Percentiles rank a stretch among this genome's conserved stretches.
phyloP scores from a whole-genome alignment of 495 filamentous ascomycete genomes.

The Penicillium tannophilum region DNA sequence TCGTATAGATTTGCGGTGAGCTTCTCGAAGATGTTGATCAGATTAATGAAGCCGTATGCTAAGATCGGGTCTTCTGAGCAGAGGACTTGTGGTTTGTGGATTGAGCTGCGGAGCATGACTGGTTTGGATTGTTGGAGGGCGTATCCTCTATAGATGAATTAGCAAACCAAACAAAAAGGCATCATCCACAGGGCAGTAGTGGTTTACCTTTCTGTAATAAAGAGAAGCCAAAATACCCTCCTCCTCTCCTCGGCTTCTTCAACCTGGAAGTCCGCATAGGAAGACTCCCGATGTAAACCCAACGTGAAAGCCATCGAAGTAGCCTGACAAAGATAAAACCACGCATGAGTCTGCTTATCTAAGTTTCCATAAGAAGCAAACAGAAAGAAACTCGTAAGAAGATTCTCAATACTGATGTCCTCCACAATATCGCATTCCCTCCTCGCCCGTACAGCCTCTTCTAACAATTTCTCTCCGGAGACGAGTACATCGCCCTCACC shows the following conservation, averaged over 20 bases:
- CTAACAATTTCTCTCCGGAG: constrained; percentile 58
- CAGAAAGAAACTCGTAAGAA: constrained; percentile 79
- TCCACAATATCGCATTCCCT: constrained; percentile 76
- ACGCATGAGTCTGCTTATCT: constrained; percentile 54
- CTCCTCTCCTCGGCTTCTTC: constrained; percentile 56
- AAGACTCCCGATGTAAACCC: constrained; percentile 59
- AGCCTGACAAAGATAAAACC: constrained; percentile 66
- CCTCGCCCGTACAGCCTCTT: constrained; percentile 74
- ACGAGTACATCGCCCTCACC: constrained; percentile 52
- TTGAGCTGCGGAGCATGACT: constrained; percentile 54
- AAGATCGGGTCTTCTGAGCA: constrained; percentile 48
- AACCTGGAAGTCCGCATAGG: constrained; percentile 44
- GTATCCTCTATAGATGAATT: constrained; percentile 35
- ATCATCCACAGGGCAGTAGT: too few species aligned
- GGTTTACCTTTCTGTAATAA: constrained; percentile 59
- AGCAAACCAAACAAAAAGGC: not conserved
- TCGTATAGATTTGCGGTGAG: constrained; percentile 46
- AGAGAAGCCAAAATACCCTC: constrained; percentile 65
- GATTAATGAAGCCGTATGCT: constrained; percentile 54
- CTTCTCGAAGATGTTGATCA: constrained; percentile 55
- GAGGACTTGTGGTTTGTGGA: constrained; percentile 50
- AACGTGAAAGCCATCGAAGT: constrained; percentile 60
- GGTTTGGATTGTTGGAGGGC: constrained; percentile 57
- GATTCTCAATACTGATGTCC: constrained; percentile 56
- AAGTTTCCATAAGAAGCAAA: constrained; percentile 76